Evolutionary conservation across 2,329 filamentous ascomycete species (phyloP).

Genomic region (Xylariales sp.): DNA sequence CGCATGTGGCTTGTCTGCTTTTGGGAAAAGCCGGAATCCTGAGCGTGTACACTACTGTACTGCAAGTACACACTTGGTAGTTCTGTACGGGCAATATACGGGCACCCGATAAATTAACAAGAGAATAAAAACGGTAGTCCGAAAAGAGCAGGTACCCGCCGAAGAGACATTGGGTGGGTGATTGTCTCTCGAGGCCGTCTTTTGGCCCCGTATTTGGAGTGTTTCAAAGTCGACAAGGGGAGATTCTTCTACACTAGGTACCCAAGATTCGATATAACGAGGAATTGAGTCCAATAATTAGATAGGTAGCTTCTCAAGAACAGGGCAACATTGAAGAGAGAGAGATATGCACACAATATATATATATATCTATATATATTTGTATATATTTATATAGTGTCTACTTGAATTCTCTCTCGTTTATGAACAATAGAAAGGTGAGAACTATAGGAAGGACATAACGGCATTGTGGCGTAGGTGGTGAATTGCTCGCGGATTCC

Average conservation of each 20-base stretch:
- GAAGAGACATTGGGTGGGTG: conserved; percentile 29
- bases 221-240: conserved; percentile 47
- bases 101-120: conserved; percentile 30
- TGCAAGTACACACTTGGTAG: background rate
- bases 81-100: background rate
- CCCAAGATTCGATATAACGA: conserved; percentile 12
- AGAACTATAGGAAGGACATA: background rate
- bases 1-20: conserved; percentile 35
- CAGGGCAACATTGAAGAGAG: background rate
- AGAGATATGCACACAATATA: background rate
- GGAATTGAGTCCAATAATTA: conserved; percentile 1
- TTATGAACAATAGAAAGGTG: background rate
- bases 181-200: conserved; percentile 20
- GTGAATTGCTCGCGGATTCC: background rate
- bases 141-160: conserved; percentile 31
- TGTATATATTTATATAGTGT: no score
- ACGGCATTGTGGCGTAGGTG: conserved; percentile 6
- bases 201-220: conserved; percentile 9
- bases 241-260: background rate
- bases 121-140: conserved; percentile 18
- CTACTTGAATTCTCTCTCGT: background rate
- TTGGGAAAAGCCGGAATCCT: conserved; percentile 19
- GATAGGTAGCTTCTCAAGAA: background rate
- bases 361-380: background rate
- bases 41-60: background rate